These are phyloP conservation scores for Penicillium sp. DNA, from an alignment of 2,329 filamentous ascomycete species.

Conservation along the genomic window DNA sequence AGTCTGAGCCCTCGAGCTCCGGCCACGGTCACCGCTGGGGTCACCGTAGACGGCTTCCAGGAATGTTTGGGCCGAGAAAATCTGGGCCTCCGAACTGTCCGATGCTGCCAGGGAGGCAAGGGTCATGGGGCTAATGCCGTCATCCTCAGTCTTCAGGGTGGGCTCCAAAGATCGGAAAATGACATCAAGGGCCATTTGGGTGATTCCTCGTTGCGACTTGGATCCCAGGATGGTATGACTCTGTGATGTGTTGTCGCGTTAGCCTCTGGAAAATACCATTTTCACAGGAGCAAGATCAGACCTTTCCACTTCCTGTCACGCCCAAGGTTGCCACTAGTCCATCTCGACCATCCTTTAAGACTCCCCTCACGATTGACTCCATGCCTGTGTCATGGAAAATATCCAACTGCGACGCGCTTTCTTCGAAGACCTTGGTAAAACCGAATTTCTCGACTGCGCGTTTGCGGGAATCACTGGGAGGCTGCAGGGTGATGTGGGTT, in stretches of 20 bases:
- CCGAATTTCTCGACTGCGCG: conserved; percentile 89
- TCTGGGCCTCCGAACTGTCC: conserved; percentile 75
- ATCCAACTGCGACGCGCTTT: conserved; percentile 78
- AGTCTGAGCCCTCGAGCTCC: conserved; percentile 64
- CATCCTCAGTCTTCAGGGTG: conserved; percentile 63
- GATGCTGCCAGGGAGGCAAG: conserved; percentile 72
- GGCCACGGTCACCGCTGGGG: conserved; percentile 53
- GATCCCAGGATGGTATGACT: conserved; percentile 95
- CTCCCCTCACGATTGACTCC: conserved; percentile 72
- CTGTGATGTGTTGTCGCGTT: conserved; percentile 47
- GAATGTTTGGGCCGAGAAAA: conserved; percentile 71
- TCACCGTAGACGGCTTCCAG: conserved; percentile 77
- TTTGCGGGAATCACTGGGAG: conserved; percentile 76
- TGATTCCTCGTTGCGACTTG: conserved; percentile 78
- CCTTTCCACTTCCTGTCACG: conserved; percentile 95
- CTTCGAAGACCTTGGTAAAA: conserved; percentile 91
- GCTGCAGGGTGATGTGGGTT: conserved; percentile 73
- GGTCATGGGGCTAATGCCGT: conserved; percentile 54
- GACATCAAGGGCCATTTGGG: conserved; percentile 85
- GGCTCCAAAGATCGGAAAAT: conserved; percentile 77
- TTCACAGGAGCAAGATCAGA: conserved; percentile 35
- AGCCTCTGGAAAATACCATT: conserved; percentile 5
- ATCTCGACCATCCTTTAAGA: conserved; percentile 80
- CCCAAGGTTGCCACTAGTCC: conserved; percentile 87
- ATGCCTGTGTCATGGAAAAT: conserved; percentile 79